Evolutionary conservation across 306 rosid genomes (phyloP).

Genomic region (Abrus precatorius): DNA sequence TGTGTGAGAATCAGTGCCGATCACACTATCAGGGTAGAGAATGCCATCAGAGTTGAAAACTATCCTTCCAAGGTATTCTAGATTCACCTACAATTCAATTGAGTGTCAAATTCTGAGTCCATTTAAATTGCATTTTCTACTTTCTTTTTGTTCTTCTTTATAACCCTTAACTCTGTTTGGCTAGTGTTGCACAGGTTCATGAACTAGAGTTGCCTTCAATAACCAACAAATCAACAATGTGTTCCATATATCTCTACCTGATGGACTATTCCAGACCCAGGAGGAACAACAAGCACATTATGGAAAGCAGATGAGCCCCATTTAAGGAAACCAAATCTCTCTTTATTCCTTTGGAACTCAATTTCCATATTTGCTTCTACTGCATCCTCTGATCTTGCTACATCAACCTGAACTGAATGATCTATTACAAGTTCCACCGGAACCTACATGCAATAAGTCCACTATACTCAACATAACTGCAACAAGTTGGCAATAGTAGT

Average conservation of each 20-base stretch:
- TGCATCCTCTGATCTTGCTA: slow-evolving; percentile 73
- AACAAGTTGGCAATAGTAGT: no score
- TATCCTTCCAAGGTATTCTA: slow-evolving; percentile 75
- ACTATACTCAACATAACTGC: neutral
- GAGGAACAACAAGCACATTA: slow-evolving; percentile 74
- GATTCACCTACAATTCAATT: slow-evolving; percentile 63
- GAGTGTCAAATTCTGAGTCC: neutral
- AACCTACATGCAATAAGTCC: slow-evolving; percentile 55
- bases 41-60: slow-evolving; percentile 69
- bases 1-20: slow-evolving; percentile 85
- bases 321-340: slow-evolving; percentile 77
- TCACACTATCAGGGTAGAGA: slow-evolving; percentile 81
- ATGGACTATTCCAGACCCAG: slow-evolving; percentile 78
- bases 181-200: neutral
- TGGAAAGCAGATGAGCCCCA: slow-evolving; percentile 77
- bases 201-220: neutral
- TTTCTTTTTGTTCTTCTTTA: neutral
- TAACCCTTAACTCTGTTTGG: neutral
- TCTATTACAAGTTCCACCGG: slow-evolving; percentile 82
- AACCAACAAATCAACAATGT: neutral
- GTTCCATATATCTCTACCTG: slow-evolving; percentile 58
- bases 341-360: slow-evolving; percentile 70
- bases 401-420: slow-evolving; percentile 82
- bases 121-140: neutral
- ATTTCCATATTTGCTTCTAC: slow-evolving; percentile 70